Conservation (phyloP, 257 asterid genomes). For the Voacanga thouarsii region DNA sequence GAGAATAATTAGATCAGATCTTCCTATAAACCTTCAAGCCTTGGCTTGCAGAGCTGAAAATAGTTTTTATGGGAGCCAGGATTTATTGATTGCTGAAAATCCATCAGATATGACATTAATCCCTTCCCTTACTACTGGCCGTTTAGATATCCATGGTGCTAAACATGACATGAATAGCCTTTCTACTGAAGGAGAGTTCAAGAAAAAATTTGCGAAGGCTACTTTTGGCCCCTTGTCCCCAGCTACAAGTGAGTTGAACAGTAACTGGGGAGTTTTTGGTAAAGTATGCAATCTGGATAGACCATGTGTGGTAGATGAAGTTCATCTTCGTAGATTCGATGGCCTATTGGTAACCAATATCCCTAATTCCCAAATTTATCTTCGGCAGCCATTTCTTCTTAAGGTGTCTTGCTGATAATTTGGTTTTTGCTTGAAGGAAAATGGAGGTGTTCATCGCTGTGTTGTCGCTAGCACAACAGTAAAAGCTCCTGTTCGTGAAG, state of each 20-base stretch:
- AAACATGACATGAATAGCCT: conserved; percentile 34
- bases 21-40: conserved; percentile 89
- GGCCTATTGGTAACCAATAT: conserved; percentile 72
- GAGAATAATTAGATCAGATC: conserved; percentile 88
- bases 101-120: conserved; percentile 25
- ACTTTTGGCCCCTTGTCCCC: conserved; percentile 63
- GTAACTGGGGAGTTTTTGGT: conserved; percentile 81
- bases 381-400: conserved; percentile 10
- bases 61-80: conserved; percentile 56
- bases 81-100: conserved; percentile 19
- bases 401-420: conserved; percentile 26
- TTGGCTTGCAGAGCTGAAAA: conserved; percentile 84
- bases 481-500: conserved; percentile 80
- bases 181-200: conserved; percentile 34
- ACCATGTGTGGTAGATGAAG: conserved; percentile 90
- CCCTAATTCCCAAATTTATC: conserved; percentile 21
- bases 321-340: conserved; percentile 95
- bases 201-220: conserved; percentile 50
- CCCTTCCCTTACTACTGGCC: conserved; percentile 34
- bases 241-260: conserved; percentile 50
- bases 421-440: conserved; percentile 59
- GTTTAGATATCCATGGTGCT: conserved; percentile 28
- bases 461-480: conserved; percentile 95
- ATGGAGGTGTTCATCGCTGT: conserved; percentile 93
- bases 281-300: conserved; percentile 64